These are phyloP conservation scores for Pouteria campechiana DNA, from an alignment of 179 eudicot genomes.

Conservation along the genomic window DNA sequence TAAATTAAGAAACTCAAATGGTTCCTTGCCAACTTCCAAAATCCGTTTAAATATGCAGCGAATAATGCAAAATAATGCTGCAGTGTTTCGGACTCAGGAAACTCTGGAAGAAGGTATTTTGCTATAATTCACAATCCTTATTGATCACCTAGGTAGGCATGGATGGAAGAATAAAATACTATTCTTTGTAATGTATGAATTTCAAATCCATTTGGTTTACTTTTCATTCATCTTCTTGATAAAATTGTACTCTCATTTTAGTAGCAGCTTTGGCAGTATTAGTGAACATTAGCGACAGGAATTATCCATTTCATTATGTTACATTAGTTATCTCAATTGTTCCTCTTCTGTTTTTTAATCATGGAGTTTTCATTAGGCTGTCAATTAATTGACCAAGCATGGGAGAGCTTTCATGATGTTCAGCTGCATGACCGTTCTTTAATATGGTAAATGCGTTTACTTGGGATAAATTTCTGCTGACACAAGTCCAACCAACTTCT, in stretches of 20 bases:
- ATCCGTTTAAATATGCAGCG: conserved; percentile 94
- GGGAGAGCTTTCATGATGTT: conserved; percentile 97
- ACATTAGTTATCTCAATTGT: too few relatives aligned
- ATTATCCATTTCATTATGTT: too few relatives aligned
- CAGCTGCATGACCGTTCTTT: conserved; percentile 77
- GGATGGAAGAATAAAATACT: too few relatives aligned
- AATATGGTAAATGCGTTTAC: conserved; percentile 50
- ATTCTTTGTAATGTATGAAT: too few relatives aligned
- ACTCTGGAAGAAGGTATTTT: conserved; percentile 82
- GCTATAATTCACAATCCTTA: neutral
- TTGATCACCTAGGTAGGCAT: neutral
- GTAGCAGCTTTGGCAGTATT: too few relatives aligned
- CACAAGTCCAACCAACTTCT: neutral
- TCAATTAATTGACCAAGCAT: conserved; percentile 70
- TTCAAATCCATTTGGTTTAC: too few relatives aligned
- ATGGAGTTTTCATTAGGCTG: conserved; percentile 63
- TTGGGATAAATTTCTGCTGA: neutral
- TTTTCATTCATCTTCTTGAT: too few relatives aligned
- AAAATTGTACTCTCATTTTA: too few relatives aligned
- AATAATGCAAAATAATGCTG: conserved; percentile 96
- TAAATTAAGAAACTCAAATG: conserved; percentile 79
- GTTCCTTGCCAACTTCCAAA: conserved; percentile 77
- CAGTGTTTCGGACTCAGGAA: conserved; percentile 90
- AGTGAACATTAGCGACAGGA: too few relatives aligned
- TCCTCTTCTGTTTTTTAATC: too few relatives aligned